phyloP scores from a whole-genome alignment of 768 basidiomycete genomes.

The Mycena albidolilacea region DNA sequence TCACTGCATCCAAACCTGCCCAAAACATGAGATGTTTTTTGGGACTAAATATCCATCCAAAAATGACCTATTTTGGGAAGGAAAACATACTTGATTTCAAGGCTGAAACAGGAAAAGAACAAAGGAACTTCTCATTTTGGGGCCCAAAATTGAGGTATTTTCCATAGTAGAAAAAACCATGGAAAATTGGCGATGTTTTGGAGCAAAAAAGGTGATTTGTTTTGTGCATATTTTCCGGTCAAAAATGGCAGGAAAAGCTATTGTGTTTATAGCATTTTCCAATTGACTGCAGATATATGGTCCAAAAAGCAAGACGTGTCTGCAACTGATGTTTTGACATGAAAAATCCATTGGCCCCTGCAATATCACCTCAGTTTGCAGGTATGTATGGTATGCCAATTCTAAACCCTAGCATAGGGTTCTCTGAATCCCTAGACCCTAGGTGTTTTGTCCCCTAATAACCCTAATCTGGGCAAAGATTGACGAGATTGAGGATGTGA shows the following conservation, averaged over 20 bases:
- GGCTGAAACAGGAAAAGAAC: not conserved
- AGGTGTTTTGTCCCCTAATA: too few relatives aligned
- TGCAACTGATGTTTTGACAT: too few relatives aligned
- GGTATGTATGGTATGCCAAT: too few relatives aligned
- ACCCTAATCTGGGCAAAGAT: constrained; percentile 44
- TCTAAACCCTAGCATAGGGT: too few relatives aligned
- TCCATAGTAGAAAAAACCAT: not conserved
- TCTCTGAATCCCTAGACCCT: too few relatives aligned
- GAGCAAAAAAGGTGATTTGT: not conserved
- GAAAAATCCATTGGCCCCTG: too few relatives aligned
- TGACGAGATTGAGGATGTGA: constrained; percentile 43
- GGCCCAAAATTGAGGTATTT: not conserved
- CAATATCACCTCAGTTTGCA: too few relatives aligned
- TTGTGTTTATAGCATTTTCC: not conserved
- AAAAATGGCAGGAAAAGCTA: not conserved
- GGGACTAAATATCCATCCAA: too few relatives aligned
- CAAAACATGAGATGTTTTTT: too few relatives aligned
- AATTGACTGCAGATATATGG: too few relatives aligned
- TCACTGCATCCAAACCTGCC: too few relatives aligned
- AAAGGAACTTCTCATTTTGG: not conserved
- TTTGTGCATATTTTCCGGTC: not conserved
- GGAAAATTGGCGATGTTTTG: not conserved
- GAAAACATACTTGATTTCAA: not conserved
- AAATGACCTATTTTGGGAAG: not conserved
- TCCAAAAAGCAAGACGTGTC: too few relatives aligned